Evolutionary conservation across 2,329 filamentous ascomycete genomes (phyloP), one percentile per base, ranked within the genome.

Genomic region (Aspergillus candidus): DNA sequence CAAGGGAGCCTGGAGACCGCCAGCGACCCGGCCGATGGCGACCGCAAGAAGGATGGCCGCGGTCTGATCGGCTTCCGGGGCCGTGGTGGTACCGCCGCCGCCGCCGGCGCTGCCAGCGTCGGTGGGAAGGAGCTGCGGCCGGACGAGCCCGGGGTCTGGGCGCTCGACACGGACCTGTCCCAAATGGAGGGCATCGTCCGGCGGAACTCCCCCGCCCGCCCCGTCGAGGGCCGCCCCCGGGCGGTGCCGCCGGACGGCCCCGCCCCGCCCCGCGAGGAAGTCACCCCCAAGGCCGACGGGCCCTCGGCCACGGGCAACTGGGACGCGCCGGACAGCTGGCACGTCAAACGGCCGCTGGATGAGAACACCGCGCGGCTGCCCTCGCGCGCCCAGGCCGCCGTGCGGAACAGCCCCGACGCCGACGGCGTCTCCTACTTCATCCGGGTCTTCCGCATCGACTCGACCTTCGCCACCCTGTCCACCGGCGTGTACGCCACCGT

Each of bases 301-400:
- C 65, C 70, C 39, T 68, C 63, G 32, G 82, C 70, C 39, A 68
- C 63, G 32, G 82, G 83, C 2, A 80, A 80, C 3, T 98, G 91
- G 91, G 87, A 94, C 64, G 90, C 90, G 3, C 91, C 93, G 1
- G 91, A 97, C 65, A 96, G 90, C 63, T 98, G 93, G 93, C 89
- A 87, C 40, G 91, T 97, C 18, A 87, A 86, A 54, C 83, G 82
- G 46, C 68, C 72, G 32, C 58, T 58, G 32, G 68, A 71, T 17
- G 67, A 70, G 34, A 47, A 61, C n/a, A 55, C 62, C 12, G 51
- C 58, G 14, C 47, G 52, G 29, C 51, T 67, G 17, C 62, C 65
- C n/a, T 58, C 61, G 48, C 75, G 75, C 35, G 79, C 78, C 6
- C 83, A 88, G 54, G 84, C 88, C 43, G 85, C 91, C 43, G 72